Conservation (phyloP, 129 eudicot species). For the Apium graveolens region DNA sequence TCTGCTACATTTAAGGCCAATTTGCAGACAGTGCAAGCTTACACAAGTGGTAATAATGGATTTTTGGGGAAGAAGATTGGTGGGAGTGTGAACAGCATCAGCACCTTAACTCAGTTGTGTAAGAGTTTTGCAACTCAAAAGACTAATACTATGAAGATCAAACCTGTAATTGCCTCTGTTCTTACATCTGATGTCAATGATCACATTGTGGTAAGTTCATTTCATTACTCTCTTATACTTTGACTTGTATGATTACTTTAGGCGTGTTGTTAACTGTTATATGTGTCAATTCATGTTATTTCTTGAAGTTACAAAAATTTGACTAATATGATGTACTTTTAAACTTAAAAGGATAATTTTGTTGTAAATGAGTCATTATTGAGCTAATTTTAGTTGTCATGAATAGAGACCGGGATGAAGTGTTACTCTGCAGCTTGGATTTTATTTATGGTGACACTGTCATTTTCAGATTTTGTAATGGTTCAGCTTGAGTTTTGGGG, state of each 20-base stretch:
- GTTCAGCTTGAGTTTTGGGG: background rate
- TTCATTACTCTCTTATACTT: background rate
- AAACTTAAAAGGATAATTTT: too few relatives aligned
- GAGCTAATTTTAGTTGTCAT: background rate
- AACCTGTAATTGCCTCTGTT: conserved; percentile 59
- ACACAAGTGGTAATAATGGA: conserved; percentile 21
- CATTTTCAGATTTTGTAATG: background rate
- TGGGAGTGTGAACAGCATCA: conserved; percentile 17
- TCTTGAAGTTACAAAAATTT: background rate
- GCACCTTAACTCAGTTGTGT: background rate
- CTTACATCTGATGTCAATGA: conserved; percentile 56
- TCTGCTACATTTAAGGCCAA: conserved; percentile 34
- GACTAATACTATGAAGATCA: conserved; percentile 25
- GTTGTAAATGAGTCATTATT: background rate
- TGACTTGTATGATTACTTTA: background rate
- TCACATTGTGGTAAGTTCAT: conserved; percentile 45
- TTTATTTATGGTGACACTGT: background rate
- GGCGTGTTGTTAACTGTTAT: background rate
- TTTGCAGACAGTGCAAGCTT: conserved; percentile 22
- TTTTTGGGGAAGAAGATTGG: conserved; percentile 50
- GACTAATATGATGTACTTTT: background rate
- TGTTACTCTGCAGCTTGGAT: background rate
- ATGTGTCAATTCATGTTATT: background rate
- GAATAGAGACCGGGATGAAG: background rate
- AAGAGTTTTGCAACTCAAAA: conserved; percentile 33